Evolutionary conservation across 2,329 filamentous ascomycete species (phyloP).

Genomic region (Coniella lustricola): DNA sequence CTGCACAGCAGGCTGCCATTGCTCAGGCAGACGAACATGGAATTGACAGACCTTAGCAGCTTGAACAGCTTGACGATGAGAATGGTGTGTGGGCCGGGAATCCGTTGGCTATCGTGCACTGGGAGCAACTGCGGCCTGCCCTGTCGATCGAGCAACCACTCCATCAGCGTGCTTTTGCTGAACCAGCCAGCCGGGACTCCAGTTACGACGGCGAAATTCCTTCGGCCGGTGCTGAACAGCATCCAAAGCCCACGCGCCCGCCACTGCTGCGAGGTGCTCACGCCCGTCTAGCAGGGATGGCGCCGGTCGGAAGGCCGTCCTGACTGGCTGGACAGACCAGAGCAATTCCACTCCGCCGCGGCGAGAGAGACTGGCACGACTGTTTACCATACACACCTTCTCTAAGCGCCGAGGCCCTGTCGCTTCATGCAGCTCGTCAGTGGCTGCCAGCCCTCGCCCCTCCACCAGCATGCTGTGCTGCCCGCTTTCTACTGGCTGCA

Average conservation of each 20-base stretch:
- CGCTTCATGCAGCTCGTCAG: slow-evolving; percentile 39
- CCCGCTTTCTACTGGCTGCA: slow-evolving; percentile 26
- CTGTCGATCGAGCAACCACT: slow-evolving; percentile 5
- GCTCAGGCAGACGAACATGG: too few relatives aligned
- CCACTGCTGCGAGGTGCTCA: too few relatives aligned
- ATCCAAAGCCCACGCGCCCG: too few relatives aligned
- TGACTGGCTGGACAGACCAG: too few relatives aligned
- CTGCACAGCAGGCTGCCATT: too few relatives aligned
- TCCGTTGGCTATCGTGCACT: slow-evolving; percentile 10
- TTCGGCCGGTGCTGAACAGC: background rate
- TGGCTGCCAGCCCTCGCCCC: slow-evolving; percentile 20
- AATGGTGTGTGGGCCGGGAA: background rate
- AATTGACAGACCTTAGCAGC: too few relatives aligned
- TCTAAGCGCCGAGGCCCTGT: slow-evolving; percentile 53
- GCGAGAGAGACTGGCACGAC: background rate
- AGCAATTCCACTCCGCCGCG: background rate
- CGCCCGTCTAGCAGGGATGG: too few relatives aligned
- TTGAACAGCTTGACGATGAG: background rate
- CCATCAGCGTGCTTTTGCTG: slow-evolving; percentile 10
- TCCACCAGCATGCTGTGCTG: slow-evolving; percentile 24
- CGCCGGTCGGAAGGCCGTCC: too few relatives aligned
- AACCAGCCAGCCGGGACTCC: slow-evolving; percentile 8
- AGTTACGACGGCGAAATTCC: background rate
- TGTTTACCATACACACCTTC: slow-evolving; percentile 23
- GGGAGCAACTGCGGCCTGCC: background rate